A percentile compares a stretch with the other conserved stretches of the same genome.
Evolutionary conservation across 139 green algal species (phyloP).

Genomic region (Spirogloea muscicola): DNA sequence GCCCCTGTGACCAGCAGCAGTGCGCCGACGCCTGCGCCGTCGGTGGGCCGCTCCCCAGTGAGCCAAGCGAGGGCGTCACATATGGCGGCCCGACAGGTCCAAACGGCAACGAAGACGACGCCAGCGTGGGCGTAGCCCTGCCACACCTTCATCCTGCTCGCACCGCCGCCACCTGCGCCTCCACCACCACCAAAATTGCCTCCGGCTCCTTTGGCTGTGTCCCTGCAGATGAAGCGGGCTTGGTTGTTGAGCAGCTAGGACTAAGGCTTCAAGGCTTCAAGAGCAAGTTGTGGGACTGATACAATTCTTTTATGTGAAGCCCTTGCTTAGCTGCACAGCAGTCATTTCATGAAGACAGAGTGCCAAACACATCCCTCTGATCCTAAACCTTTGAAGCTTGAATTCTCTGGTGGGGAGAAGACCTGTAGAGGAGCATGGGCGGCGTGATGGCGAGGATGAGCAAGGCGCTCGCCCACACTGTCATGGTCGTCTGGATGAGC

Average conservation of each 20-base stretch:
- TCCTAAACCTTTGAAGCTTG: not conserved
- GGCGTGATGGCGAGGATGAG: slow-evolving; percentile 55
- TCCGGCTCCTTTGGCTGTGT: not conserved
- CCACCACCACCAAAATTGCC: too few relatives aligned
- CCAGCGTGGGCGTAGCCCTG: slow-evolving; percentile 58
- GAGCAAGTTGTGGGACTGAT: not conserved
- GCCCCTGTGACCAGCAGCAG: slow-evolving; percentile 60
- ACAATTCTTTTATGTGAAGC: not conserved
- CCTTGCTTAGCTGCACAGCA: not conserved
- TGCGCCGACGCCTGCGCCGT: slow-evolving; percentile 73
- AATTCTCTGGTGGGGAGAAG: not conserved
- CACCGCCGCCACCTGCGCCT: too few relatives aligned
- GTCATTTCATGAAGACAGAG: not conserved
- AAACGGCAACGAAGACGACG: slow-evolving; percentile 57
- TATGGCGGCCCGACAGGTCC: slow-evolving; percentile 71
- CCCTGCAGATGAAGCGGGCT: slow-evolving; percentile 19
- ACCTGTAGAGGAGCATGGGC: slow-evolving; percentile 58
- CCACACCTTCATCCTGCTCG: slow-evolving; percentile 47
- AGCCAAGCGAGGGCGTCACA: slow-evolving; percentile 73
- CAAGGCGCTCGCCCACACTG: slow-evolving; percentile 28
- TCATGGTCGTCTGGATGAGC: slow-evolving; percentile 66
- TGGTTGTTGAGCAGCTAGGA: too few relatives aligned
- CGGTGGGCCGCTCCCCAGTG: slow-evolving; percentile 62
- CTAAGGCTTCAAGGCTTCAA: too few relatives aligned
- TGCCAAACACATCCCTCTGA: not conserved